phyloP scores from a whole-genome alignment of 129 eudicot genomes.

The Helianthus tuberosus region DNA sequence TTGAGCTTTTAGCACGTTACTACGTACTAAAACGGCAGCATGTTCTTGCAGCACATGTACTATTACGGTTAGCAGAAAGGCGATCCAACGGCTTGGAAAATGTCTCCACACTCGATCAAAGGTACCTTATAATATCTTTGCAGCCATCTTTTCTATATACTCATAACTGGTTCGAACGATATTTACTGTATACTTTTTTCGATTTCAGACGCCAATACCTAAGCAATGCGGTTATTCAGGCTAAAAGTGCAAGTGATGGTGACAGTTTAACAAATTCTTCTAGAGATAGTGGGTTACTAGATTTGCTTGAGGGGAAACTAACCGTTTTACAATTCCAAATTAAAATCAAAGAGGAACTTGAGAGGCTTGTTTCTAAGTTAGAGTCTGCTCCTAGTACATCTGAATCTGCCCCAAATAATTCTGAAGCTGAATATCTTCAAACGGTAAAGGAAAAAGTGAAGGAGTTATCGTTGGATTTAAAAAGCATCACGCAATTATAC shows the following conservation, averaged over 20 bases:
- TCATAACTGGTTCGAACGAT: background rate
- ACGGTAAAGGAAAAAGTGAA: slow-evolving; percentile 60
- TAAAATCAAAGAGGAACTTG: slow-evolving; percentile 79
- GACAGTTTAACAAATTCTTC: slow-evolving; percentile 58
- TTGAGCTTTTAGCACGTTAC: slow-evolving; percentile 95
- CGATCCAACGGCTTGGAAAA: slow-evolving; percentile 60
- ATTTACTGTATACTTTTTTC: slow-evolving; percentile 3
- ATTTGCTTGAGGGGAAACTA: slow-evolving; percentile 93
- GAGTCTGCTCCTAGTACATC: slow-evolving; percentile 63
- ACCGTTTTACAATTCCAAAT: slow-evolving; percentile 90
- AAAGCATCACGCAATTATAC: slow-evolving; percentile 87
- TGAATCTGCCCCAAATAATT: slow-evolving; percentile 49
- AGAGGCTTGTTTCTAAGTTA: slow-evolving; percentile 54
- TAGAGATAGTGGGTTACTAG: slow-evolving; percentile 80
- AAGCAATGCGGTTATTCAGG: slow-evolving; percentile 93
- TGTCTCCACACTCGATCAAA: slow-evolving; percentile 74
- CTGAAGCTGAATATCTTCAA: slow-evolving; percentile 37
- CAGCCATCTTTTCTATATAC: background rate
- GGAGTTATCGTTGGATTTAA: slow-evolving; percentile 82
- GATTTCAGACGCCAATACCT: slow-evolving; percentile 88
- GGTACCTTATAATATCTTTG: slow-evolving; percentile 41
- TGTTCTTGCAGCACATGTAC: slow-evolving; percentile 90
- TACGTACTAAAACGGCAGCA: slow-evolving; percentile 93
- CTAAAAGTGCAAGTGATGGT: slow-evolving; percentile 77
- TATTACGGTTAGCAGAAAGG: slow-evolving; percentile 83